Evolutionary conservation across 169 alveolate genomes (phyloP), one percentile per base, ranked within the genome.

Genomic region (Theileria equi): DNA sequence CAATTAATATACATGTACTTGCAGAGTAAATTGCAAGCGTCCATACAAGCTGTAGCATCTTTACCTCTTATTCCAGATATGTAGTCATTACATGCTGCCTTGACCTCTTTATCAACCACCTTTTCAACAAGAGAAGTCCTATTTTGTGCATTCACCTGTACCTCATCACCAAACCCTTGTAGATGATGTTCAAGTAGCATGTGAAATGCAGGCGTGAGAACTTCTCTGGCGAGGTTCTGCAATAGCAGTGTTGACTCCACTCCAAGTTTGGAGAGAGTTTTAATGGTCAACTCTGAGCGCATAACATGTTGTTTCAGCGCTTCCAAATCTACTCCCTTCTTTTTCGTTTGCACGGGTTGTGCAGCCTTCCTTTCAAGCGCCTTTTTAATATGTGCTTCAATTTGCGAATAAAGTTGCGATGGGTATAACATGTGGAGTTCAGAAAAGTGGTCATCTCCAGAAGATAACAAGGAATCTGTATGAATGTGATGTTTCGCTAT

Each of bases 1-100:
- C 67, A 74, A 31, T 60, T 36, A 19, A 74, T 74, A 66, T 74
- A 74, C 80, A 74, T 64, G 0, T 65, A 62, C 29, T 68, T 59
- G 45, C 67, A 60, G 8, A 74, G 61, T 6, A 49, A 32, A 3
- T 45, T 21, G 17, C 72, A 63, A 17, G 71, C 43, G 8, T 40
- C 64, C 6, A 66, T 31, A 52, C 80, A 58, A 28, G 38, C 36
- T 11, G 32, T 35, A 8, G 59, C 73, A 28, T 66, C 71, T 59
- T 74, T 74, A 40, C 54, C 63, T 47, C 55, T 74, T 36, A 74
- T 3, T 11, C 64, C 78, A 5, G 65, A 62, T 31, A 55, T 2
- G 25, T 34, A 74, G 0, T 16, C n/a, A 19, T 44, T 34, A 40
- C 63, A 74, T 10, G 32, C 49, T 13, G 40, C 44, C 65, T 74